Evolutionary conservation across 176 grass and related monocot genomes (phyloP).

Genomic region (Phoenix roebelenii): DNA sequence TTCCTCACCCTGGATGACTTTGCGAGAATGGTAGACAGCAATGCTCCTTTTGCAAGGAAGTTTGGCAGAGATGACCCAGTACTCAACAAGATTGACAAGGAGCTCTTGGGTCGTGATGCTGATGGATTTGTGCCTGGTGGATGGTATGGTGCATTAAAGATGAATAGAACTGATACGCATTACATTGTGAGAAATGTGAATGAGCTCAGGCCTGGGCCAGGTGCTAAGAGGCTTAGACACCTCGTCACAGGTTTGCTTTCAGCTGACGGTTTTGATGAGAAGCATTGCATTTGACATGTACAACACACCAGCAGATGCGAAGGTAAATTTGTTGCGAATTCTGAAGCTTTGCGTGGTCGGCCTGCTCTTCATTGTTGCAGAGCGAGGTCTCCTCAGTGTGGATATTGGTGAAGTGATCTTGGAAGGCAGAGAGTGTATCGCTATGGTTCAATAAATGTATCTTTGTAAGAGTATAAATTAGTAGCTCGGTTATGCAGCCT

Average conservation of each 20-base stretch:
- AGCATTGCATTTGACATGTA: constrained; percentile 11
- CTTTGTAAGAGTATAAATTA: no score
- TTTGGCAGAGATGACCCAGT: constrained; percentile 11
- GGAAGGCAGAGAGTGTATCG: no score
- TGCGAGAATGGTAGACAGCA: constrained; percentile 17
- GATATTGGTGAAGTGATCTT: no score
- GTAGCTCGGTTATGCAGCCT: no score
- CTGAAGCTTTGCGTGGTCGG: no score
- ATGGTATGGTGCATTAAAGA: constrained; percentile 2
- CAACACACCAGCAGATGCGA: no score
- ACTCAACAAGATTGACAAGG: constrained; percentile 31
- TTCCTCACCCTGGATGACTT: constrained; percentile 1
- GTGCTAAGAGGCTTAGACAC: neutral
- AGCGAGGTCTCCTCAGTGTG: no score
- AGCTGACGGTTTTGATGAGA: constrained; percentile 9
- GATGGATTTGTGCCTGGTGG: constrained; percentile 15
- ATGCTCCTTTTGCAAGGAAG: constrained; percentile 25
- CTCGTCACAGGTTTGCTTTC: constrained; percentile 2
- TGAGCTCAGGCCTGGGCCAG: constrained; percentile 10
- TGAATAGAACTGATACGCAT: neutral
- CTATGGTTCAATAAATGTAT: no score
- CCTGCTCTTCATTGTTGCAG: no score
- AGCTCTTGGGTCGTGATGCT: constrained; percentile 11
- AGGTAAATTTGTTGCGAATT: no score
- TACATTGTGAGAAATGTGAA: neutral